Conservation (phyloP, 179 eudicot species). For the Heliamphora pulchella region DNA sequence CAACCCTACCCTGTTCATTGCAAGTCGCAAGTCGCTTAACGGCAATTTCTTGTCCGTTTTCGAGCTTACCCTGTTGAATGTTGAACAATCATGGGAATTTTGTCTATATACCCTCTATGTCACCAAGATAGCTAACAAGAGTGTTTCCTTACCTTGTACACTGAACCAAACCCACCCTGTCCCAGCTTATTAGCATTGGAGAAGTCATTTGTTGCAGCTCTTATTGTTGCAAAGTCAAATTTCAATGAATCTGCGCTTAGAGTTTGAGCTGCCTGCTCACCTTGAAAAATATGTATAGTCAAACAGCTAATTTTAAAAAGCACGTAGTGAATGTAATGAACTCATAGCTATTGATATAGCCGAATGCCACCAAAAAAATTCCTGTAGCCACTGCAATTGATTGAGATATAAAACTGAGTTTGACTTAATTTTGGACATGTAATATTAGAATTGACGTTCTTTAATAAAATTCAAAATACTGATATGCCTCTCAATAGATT, state of each 20-base stretch:
- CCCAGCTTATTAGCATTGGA: slow-evolving; percentile 6
- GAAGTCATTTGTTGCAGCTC: slow-evolving; percentile 10
- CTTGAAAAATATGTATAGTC: not conserved
- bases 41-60: slow-evolving; percentile 8
- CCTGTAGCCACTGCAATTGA: no score
- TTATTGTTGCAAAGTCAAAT: slow-evolving; percentile 8
- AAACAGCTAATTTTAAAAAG: not conserved
- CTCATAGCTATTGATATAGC: no score
- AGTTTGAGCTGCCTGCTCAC: slow-evolving; percentile 5
- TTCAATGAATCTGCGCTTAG: not conserved
- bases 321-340: no score
- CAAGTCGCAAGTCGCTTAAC: not conserved
- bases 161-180: slow-evolving; percentile 13
- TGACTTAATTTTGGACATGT: no score
- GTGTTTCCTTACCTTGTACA: slow-evolving; percentile 9
- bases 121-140: no score
- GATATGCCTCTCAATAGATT: no score
- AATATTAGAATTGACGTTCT: no score
- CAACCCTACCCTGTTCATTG: slow-evolving; percentile 1
- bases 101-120: no score
- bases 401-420: no score
- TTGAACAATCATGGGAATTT: not conserved
- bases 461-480: no score
- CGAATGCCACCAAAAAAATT: no score
- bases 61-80: not conserved